A percentile compares a stretch with the other conserved stretches of the same genome.
Conservation (phyloP, 805 yeast species). For the Candida namnaoensis region DNA sequence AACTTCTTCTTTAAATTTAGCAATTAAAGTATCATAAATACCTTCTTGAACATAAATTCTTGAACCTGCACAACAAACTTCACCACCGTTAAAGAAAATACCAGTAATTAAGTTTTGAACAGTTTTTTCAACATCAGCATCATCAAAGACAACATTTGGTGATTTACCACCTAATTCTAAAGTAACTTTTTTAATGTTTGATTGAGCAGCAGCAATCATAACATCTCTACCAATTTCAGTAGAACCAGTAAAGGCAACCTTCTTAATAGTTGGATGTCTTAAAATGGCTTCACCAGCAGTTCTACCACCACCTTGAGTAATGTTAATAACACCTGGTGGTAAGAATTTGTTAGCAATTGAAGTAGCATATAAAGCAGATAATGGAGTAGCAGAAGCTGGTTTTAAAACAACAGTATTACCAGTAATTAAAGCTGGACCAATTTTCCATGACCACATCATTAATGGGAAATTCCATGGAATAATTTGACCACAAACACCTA, state of each 20-base stretch:
- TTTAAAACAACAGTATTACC: slow-evolving; percentile 58
- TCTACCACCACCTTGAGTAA: slow-evolving; percentile 55
- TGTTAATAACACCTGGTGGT: slow-evolving; percentile 58
- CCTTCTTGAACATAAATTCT: slow-evolving; percentile 56
- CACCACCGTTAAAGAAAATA: slow-evolving; percentile 64
- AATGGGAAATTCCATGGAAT: slow-evolving; percentile 72
- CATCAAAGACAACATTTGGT: slow-evolving; percentile 56
- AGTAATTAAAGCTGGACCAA: slow-evolving; percentile 61
- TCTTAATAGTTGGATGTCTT: slow-evolving; percentile 47
- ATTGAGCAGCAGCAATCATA: slow-evolving; percentile 51
- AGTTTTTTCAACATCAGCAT: slow-evolving; percentile 43
- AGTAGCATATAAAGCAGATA: slow-evolving; percentile 52
- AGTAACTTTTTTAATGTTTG: slow-evolving; percentile 58
- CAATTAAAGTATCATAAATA: slow-evolving; percentile 43
- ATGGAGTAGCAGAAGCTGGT: slow-evolving; percentile 60
- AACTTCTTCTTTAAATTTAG: slow-evolving; percentile 39
- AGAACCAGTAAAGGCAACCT: slow-evolving; percentile 64
- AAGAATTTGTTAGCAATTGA: slow-evolving; percentile 45
- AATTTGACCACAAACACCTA: slow-evolving; percentile 64
- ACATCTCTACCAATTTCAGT: slow-evolving; percentile 54
- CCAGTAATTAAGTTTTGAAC: slow-evolving; percentile 41
- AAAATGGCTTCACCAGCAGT: slow-evolving; percentile 52
- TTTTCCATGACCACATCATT: slow-evolving; percentile 60
- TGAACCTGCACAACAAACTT: slow-evolving; percentile 65
- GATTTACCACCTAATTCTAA: slow-evolving; percentile 67